These are phyloP conservation scores for Penicillium sp. DNA, from an alignment of 2,329 filamentous ascomycete genomes.

Conservation along the genomic window DNA sequence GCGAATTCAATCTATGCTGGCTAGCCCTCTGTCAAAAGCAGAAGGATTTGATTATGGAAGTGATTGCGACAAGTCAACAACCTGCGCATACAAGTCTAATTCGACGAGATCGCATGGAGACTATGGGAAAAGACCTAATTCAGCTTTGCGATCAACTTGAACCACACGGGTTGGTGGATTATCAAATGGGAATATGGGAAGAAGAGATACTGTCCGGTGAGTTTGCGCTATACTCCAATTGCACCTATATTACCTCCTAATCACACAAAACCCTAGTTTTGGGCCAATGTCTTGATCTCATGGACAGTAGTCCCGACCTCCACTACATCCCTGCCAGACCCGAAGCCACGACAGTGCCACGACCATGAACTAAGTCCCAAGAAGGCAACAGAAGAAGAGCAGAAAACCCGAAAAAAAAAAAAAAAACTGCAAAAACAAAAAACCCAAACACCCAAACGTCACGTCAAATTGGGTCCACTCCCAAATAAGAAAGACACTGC, in stretches of 20 bases:
- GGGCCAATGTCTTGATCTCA: constrained; percentile 53
- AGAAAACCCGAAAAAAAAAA: neutral
- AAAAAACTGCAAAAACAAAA: neutral
- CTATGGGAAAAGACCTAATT: constrained; percentile 78
- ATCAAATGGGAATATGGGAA: constrained; percentile 95
- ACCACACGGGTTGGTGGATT: constrained; percentile 90
- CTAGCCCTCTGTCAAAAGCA: constrained; percentile 78
- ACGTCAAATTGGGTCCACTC: neutral
- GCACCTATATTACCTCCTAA: neutral
- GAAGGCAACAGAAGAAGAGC: neutral
- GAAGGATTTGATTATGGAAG: constrained; percentile 65
- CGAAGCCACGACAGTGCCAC: constrained; percentile 22
- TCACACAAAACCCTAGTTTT: constrained; percentile 42
- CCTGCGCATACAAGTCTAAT: constrained; percentile 62
- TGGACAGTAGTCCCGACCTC: constrained; percentile 41
- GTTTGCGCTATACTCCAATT: constrained; percentile 35
- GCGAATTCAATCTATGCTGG: constrained; percentile 93
- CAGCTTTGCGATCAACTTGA: constrained; percentile 83
- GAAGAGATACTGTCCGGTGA: constrained; percentile 82
- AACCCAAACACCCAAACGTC: neutral
- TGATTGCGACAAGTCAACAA: constrained; percentile 59
- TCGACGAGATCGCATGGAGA: constrained; percentile 65
- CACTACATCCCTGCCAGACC: constrained; percentile 21
- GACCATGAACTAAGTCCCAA: constrained; percentile 20
- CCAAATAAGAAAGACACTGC: constrained; percentile 1